These are phyloP conservation scores for Gynandropsis gynandra DNA, from an alignment of 345 rosid genomes.

Conservation along the genomic window DNA sequence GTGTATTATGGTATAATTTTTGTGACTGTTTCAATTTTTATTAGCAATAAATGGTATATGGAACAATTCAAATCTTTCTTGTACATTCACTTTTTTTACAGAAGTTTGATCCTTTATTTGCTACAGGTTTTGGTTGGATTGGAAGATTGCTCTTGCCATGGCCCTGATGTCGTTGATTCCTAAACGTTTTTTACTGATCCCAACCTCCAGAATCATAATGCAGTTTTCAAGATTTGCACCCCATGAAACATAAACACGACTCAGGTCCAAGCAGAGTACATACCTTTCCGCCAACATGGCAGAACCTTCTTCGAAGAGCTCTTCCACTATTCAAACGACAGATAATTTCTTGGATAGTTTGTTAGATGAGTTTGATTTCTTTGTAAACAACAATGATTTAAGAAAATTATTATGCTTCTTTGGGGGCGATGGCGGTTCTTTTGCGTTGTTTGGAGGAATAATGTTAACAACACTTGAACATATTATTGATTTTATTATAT, in stretches of 20 bases:
- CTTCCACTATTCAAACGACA: slow-evolving; percentile 71
- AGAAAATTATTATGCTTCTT: slow-evolving; percentile 46
- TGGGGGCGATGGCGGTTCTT: slow-evolving; percentile 38
- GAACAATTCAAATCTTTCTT: no score
- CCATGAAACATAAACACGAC: no score
- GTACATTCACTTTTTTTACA: no score
- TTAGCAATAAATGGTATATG: no score
- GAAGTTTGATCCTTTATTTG: no score
- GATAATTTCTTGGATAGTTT: slow-evolving; percentile 62
- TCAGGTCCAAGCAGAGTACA: no score
- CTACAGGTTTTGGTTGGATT: no score
- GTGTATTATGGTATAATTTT: no score
- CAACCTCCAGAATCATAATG: slow-evolving; percentile 49
- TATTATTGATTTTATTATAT: no score
- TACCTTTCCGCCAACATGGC: slow-evolving; percentile 94
- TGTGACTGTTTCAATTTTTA: no score
- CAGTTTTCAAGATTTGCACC: no score
- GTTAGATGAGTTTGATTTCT: slow-evolving; percentile 47
- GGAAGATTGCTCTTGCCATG: no score
- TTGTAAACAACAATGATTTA: slow-evolving; percentile 48
- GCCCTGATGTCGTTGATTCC: slow-evolving; percentile 48
- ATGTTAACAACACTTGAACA: slow-evolving; percentile 88
- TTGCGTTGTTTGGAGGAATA: slow-evolving; percentile 62
- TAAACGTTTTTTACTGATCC: slow-evolving; percentile 38
- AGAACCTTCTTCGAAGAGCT: slow-evolving; percentile 91